A percentile compares a stretch with the other conserved stretches of the same genome.
These are phyloP conservation scores for Dryas drummondii DNA, from an alignment of 306 rosid species.

Conservation along the genomic window DNA sequence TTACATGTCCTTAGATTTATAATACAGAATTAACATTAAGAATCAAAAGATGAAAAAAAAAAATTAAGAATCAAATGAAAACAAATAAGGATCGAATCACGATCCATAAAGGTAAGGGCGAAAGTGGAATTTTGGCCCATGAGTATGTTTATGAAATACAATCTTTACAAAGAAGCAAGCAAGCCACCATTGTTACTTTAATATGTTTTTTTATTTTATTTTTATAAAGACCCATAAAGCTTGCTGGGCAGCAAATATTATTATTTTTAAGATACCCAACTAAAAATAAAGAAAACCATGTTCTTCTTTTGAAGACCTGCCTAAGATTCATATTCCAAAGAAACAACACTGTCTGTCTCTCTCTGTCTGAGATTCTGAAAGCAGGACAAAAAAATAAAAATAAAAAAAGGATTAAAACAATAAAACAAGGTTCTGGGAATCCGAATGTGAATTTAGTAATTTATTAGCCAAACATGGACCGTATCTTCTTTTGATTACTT, in stretches of 20 bases:
- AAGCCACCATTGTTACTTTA: conserved; percentile 6
- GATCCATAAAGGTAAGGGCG: too few relatives aligned
- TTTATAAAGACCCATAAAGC: neutral
- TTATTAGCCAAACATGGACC: conserved; percentile 23
- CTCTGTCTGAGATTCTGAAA: conserved; percentile 4
- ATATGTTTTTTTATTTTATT: neutral
- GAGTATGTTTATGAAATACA: neutral
- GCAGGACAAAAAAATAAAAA: neutral
- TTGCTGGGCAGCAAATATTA: conserved; percentile 6
- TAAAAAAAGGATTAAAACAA: neutral
- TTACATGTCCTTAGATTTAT: too few relatives aligned
- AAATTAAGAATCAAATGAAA: too few relatives aligned
- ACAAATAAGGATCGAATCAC: too few relatives aligned
- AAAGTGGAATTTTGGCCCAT: too few relatives aligned
- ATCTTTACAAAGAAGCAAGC: neutral
- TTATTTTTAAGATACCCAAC: neutral
- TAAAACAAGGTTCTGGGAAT: conserved; percentile 24
- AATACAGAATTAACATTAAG: too few relatives aligned
- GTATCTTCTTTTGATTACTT: conserved; percentile 35
- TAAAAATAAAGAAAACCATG: neutral
- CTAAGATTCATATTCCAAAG: conserved; percentile 14
- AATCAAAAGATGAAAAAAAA: too few relatives aligned
- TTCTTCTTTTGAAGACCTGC: neutral
- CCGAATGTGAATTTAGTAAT: conserved; percentile 25
- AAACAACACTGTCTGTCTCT: neutral